Base-by-base conservation (phyloP, 768 basidiomycete genomes). In the Mycena chlorophos region DNA sequence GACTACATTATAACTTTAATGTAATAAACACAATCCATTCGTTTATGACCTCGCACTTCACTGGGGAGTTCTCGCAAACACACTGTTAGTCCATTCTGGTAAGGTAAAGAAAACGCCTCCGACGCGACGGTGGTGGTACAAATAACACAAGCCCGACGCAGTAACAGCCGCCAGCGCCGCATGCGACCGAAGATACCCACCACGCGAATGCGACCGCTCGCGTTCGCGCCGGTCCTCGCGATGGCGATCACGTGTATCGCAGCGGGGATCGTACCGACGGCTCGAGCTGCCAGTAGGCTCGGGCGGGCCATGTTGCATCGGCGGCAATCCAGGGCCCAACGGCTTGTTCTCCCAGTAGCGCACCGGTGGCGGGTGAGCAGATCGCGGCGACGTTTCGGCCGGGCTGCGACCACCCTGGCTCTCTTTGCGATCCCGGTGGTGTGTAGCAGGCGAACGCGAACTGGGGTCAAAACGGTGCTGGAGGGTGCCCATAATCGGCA, bases 321-420 rank as follows among this genome's bases (percentile, higher is more conserved):
- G 69, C 39, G 71, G 71, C 3, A 71, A 63, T 8, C 72, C 72
- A 50, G 71, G 70, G 1, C 74, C 66, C 1, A 74, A 67, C 2
- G 80, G 82, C 65, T 84, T 86, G 28, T 79, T 69, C 16, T 88
- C 88, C 87, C 86, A 88, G 63, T 84, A 82, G 5, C 78, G 65
- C 16, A 75, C 69, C 3, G 73, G 49, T 19, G 60, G 52, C 22
- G 56, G 23, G 40, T 62, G 80, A 3, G 72, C 69, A 1, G 78
- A 77, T 20, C 86, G 79, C 3, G 88, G 87, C 1, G 88, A 88
- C 0, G 80, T 77, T 42, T 84, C 81, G 49, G 82, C 77, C 27
- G 87, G 85, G 54, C 81, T 86, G 25, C 74, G 73, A 0, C 68
- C 65, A 13, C 73, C 70, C 55, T 73, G 70, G 22, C 13, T 42